Evolutionary conservation across 169 alveolate genomes (phyloP), one percentile per base, ranked within the genome.

Genomic region (Plasmodium inui): DNA sequence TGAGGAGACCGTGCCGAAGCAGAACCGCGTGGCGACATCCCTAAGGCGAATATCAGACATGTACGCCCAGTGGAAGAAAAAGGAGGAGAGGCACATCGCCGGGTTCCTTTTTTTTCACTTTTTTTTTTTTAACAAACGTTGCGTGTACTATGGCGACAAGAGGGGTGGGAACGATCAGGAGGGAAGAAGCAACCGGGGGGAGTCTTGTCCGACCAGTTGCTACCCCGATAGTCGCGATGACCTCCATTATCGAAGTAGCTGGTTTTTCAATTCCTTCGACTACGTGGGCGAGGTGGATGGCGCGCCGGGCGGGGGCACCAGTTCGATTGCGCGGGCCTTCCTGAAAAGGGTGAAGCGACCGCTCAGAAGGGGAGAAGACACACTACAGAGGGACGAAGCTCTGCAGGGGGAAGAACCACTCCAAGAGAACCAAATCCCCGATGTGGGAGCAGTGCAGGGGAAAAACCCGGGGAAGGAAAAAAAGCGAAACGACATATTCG

Each of bases 191-290:
- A 14, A 34, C 10, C 39, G 28, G 32, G 4, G 19, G 41, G 94
- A 30, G 44, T 8, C 19, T 0, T 4, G 17, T 0, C 78, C 44
- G 10, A 10, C 5, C 71, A 57, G 71, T 19, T 19, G 44, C 53
- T 39, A 12, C 50, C 50, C 34, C 19, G 34, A 10, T n/a, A n/a
- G 50, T 12, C 17, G 46, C 26, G 61, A 61, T 32, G 85, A 88
- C n/a, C 14, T 39, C 6, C 37, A 17, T 22, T 32, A 61, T 4
- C 8, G 46, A 39, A 55, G 50, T 32, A 85, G 71, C 19, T 89
- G 94, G 94, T 89, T 89, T 89, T 89, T 89, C 46, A 79, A 89
- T 50, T 79, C 94, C 0, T 89, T 89, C 50, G 94, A 89, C 17
- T 89, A 57, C 57, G 94, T 89, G 12, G 94, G 94, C 22, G 50